phyloP scores from a whole-genome alignment of 2,329 filamentous ascomycete species.

The Trichoderma sp. region DNA sequence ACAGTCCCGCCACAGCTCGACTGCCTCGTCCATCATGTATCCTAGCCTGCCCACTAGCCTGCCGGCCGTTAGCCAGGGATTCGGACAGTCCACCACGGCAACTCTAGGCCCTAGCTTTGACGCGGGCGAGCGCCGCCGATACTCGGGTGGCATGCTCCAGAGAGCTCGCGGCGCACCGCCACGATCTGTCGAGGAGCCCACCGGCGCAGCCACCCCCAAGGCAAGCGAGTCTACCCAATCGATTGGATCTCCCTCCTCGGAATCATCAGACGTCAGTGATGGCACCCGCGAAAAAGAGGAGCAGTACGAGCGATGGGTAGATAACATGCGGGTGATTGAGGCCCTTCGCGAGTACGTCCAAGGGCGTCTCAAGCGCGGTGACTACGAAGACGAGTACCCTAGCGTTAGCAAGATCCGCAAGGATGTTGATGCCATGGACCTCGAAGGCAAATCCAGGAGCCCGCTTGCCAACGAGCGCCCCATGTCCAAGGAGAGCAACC shows the following conservation, averaged over 20 bases:
- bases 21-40: constrained; percentile 66
- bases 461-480: constrained; percentile 29
- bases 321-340: constrained; percentile 67
- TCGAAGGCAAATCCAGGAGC: constrained; percentile 38
- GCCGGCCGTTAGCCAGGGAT: constrained; percentile 69
- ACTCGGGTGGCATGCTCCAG: constrained; percentile 68
- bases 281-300: constrained; percentile 59
- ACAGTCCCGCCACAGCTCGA: constrained; percentile 61
- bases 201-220: constrained; percentile 47
- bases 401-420: constrained; percentile 22
- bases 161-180: constrained; percentile 47
- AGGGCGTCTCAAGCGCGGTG: constrained; percentile 56
- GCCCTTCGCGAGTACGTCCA: constrained; percentile 59
- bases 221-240: constrained; percentile 45
- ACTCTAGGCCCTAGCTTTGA: constrained; percentile 70
- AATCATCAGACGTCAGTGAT: constrained; percentile 56
- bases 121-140: constrained; percentile 63
- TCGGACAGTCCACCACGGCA: constrained; percentile 68
- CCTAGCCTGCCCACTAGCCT: constrained; percentile 60
- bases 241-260: constrained; percentile 56
- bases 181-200: constrained; percentile 34
- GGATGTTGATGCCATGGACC: constrained; percentile 40
- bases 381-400: constrained; percentile 48
- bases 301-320: constrained; percentile 64
- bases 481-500: constrained; percentile 34